Percentiles rank a stretch among this genome's conserved stretches.
Evolutionary conservation across 2,329 filamentous ascomycete genomes (phyloP).

Genomic region (Fusarium zealandicum): DNA sequence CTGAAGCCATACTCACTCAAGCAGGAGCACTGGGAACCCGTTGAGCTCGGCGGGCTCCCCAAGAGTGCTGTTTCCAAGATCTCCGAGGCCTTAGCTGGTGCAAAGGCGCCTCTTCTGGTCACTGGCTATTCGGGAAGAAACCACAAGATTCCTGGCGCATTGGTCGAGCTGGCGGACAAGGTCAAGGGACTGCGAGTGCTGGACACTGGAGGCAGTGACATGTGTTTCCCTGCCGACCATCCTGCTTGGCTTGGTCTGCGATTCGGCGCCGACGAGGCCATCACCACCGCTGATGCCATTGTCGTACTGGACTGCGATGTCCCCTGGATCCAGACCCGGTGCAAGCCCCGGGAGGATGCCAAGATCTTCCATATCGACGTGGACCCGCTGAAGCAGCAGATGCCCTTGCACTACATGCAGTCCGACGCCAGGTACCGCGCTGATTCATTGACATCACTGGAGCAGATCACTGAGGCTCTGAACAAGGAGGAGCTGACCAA

Average conservation of each 20-base stretch:
- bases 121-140: slow-evolving; percentile 77
- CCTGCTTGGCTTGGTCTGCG: slow-evolving; percentile 72
- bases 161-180: slow-evolving; percentile 72
- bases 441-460: slow-evolving; percentile 69
- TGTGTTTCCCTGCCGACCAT: slow-evolving; percentile 80
- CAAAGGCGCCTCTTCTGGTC: slow-evolving; percentile 72
- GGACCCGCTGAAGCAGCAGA: slow-evolving; percentile 73
- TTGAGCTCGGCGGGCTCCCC: slow-evolving; percentile 69
- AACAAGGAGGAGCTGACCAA: slow-evolving; percentile 53
- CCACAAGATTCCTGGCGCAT: slow-evolving; percentile 63
- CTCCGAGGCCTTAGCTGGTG: slow-evolving; percentile 67
- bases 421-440: slow-evolving; percentile 71
- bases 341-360: slow-evolving; percentile 60
- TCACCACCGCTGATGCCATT: slow-evolving; percentile 82
- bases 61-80: slow-evolving; percentile 63
- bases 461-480: slow-evolving; percentile 72
- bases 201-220: slow-evolving; percentile 79
- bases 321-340: slow-evolving; percentile 87
- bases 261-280: slow-evolving; percentile 76
- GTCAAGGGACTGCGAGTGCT: slow-evolving; percentile 74
- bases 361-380: slow-evolving; percentile 70
- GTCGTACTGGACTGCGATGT: slow-evolving; percentile 89
- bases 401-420: slow-evolving; percentile 75
- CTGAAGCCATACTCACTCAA: slow-evolving; percentile 75
- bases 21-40: slow-evolving; percentile 73